Evolutionary conservation across 345 rosid species (phyloP), one percentile per base, ranked within the genome.

Genomic region (Camelina hispida): DNA sequence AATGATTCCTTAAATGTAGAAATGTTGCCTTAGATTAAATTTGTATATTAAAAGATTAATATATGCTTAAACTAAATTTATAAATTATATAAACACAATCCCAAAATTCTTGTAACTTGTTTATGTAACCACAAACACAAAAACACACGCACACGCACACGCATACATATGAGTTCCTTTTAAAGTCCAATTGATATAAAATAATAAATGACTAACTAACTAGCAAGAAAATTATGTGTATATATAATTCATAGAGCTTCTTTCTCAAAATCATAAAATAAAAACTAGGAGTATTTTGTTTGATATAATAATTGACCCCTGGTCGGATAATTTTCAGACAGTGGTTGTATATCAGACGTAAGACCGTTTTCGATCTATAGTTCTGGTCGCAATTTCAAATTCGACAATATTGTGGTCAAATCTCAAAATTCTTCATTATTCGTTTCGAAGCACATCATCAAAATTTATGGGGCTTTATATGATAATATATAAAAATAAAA

Each of bases 21-120:
- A 64, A 48, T 64, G 25, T 71, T 59, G 76, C 67, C 62, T 44
- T 69, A 10, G 28, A 16, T 62, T 68, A 30, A 23, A 59, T 54
- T 11, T 11, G 15, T n/a, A 13, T 3, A 4, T 10, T 1, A n/a
- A 40, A 2, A 28, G 30, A 23, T n/a, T n/a, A n/a, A 10, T 46
- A 47, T 34, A 32, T 42, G 25, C 9, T 48, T 71, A 23, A n/a
- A 48, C 22, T 42, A 14, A 52, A 43, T 56, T 56, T 70, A 55
- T 64, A 70, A 77, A 47, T 38, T 64, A 38, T 64, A 64, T 64
- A 71, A 77, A 65, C 80, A 77, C 46, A 48, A 20, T 57, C 72
- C 80, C 72, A 77, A 77, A 70, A 57, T 77, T 77, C 76, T 48
- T 77, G 72, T 71, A 71, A 66, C 68, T 56, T 71, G 80, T 71